Evolutionary conservation across 2,329 filamentous ascomycete genomes (phyloP).

Genomic region (Pseudogymnoascus sp.): DNA sequence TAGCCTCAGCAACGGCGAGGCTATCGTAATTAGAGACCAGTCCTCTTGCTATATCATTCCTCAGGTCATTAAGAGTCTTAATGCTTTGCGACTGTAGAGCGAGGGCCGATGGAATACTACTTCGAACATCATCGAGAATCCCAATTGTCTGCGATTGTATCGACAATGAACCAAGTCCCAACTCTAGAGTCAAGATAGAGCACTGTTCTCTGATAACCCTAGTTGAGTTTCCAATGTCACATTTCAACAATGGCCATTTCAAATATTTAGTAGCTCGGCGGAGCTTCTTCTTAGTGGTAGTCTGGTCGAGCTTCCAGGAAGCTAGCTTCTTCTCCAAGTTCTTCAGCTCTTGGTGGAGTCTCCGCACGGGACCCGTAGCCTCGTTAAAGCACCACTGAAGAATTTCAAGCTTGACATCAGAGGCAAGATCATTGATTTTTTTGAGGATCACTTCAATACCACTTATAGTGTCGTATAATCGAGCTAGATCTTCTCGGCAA

Average conservation of each 20-base stretch:
- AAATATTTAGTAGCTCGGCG: neutral
- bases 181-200: neutral
- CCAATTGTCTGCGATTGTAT: neutral
- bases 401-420: neutral
- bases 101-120: neutral
- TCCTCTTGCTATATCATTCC: neutral
- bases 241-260: neutral
- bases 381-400: neutral
- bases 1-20: neutral
- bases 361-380: neutral
- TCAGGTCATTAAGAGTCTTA: neutral
- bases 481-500: conserved; percentile 16
- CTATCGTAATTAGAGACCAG: neutral
- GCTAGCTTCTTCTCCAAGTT: neutral
- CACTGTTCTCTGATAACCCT: neutral
- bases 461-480: conserved; percentile 13
- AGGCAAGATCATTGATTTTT: neutral
- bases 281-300: neutral
- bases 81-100: neutral
- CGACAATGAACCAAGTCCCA: neutral
- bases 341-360: neutral
- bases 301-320: neutral
- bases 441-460: conserved; percentile 11
- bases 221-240: neutral
- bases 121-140: neutral